phyloP scores from a whole-genome alignment of 1,284 basidiomycete genomes.

The Cryptococcus jaspeensis region DNA sequence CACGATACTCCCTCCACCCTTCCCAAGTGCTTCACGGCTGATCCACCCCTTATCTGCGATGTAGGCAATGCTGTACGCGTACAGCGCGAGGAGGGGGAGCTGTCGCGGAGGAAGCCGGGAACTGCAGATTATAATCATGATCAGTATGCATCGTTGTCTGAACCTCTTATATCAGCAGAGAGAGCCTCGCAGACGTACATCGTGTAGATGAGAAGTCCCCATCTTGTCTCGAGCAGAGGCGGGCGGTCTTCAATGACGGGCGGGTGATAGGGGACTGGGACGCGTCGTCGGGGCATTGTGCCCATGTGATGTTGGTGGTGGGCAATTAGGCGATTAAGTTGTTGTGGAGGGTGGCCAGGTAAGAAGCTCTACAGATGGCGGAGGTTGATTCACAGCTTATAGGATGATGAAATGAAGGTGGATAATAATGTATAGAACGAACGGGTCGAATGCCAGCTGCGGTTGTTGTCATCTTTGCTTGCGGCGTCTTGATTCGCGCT shows the following conservation, averaged over 20 bases:
- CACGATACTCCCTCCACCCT: slow-evolving; percentile 36
- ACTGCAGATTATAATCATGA: slow-evolving; percentile 8
- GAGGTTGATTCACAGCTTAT: no score
- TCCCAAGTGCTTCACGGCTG: slow-evolving; percentile 19
- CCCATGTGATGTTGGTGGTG: not conserved
- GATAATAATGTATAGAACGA: no score
- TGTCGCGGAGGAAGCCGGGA: slow-evolving; percentile 38
- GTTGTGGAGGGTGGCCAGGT: not conserved
- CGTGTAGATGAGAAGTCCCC: slow-evolving; percentile 35
- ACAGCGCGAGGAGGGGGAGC: slow-evolving; percentile 27
- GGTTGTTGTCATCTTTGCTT: no score
- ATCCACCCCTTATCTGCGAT: slow-evolving; percentile 25
- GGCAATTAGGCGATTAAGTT: not conserved
- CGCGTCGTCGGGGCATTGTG: slow-evolving; percentile 10
- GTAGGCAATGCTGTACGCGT: slow-evolving; percentile 28
- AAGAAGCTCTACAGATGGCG: not conserved
- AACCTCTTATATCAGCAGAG: not conserved
- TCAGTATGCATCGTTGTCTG: not conserved
- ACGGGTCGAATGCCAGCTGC: no score
- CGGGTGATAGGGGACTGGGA: slow-evolving; percentile 1
- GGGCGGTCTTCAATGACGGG: slow-evolving; percentile 1
- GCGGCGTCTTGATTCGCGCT: no score
- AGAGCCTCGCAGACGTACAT: slow-evolving; percentile 20
- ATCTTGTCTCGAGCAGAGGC: slow-evolving; percentile 16
- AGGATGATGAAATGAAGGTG: no score